Base-by-base conservation (phyloP, 2,329 filamentous ascomycete species). In the Xylaria sp. region DNA sequence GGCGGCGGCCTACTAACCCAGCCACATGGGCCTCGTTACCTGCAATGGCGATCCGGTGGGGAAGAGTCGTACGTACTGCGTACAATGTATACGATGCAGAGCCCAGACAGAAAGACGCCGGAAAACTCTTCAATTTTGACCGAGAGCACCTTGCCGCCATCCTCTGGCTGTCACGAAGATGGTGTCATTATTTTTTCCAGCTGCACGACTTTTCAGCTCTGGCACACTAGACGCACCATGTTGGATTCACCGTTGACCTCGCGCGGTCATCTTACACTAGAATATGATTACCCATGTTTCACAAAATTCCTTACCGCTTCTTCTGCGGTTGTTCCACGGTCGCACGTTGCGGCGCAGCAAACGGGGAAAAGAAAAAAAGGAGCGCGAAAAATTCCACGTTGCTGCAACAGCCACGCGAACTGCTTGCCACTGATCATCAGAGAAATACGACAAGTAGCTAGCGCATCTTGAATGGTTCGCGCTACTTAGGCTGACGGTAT, bases 381-480 rank as follows among this genome's bases (percentile, higher is more conserved):
- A 10, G 6, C 10, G 11, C 31, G 20, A 55, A n/a, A 42, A 29
- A 31, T 39, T n/a, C n/a, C 36, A 39, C 22, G 17, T 42, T 50
- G n/a, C 13, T n/a, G 29, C 33, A 50, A 38, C 13, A 29, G n/a
- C 11, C 47, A 54, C 47, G 38, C 42, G 38, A 56, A 39, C 17
- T 27, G 25, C 31, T n/a, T 61, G 22, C 29, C 36, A 45, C 56
- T 11, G 56, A 67, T 53, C 61, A 13, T 22, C 56, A 10, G 25
- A 7, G 36, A 49, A 7, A 56, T 39, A 57, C 65, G 36, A 59
- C 29, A 60, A 45, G 11, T 38, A 61, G 50, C 54, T 67, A 64
- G 55, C 56, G 56, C 39, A 20, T 39, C 56, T 29, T 22, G 25
- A 42, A 5, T 51, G 5, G 45, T 20, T 61, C 9, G 31, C 39